Evolutionary conservation across 2,329 filamentous ascomycete genomes (phyloP).

Genomic region (Fusarium kyushuense): DNA sequence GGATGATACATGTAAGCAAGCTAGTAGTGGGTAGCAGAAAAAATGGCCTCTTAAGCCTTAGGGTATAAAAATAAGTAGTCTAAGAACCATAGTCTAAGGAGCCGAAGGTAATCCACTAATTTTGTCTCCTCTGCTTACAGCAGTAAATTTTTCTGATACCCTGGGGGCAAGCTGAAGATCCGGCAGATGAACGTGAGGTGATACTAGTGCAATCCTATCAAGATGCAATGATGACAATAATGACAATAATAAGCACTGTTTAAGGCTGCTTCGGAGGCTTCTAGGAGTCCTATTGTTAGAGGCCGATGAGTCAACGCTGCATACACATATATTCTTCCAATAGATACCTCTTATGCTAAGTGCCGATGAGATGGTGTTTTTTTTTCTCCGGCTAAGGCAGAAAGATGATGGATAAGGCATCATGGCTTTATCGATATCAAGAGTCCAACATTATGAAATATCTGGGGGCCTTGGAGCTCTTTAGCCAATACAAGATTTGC

Average conservation of each 20-base stretch:
- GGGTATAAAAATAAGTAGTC: no score
- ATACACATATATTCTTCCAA: neutral
- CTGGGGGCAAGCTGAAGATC: neutral
- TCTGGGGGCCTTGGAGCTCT: neutral
- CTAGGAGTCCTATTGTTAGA: neutral
- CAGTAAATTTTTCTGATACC: no score
- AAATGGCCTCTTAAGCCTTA: no score
- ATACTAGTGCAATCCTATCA: neutral
- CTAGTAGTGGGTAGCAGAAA: no score
- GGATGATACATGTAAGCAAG: conserved; percentile 1
- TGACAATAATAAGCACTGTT: neutral
- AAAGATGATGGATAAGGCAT: conserved; percentile 35
- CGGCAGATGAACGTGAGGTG: neutral
- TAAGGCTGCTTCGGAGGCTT: neutral
- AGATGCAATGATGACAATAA: conserved; percentile 4
- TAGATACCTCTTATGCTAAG: neutral
- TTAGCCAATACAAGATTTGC: neutral
- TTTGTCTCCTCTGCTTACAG: no score
- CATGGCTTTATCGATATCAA: neutral
- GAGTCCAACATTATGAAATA: neutral
- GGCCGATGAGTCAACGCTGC: neutral
- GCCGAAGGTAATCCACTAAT: no score
- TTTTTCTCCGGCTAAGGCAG: conserved; percentile 22
- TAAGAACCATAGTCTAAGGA: no score
- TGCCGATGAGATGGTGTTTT: neutral